phyloP scores from a whole-genome alignment of 306 rosid genomes.

The Citrullus amarus region DNA sequence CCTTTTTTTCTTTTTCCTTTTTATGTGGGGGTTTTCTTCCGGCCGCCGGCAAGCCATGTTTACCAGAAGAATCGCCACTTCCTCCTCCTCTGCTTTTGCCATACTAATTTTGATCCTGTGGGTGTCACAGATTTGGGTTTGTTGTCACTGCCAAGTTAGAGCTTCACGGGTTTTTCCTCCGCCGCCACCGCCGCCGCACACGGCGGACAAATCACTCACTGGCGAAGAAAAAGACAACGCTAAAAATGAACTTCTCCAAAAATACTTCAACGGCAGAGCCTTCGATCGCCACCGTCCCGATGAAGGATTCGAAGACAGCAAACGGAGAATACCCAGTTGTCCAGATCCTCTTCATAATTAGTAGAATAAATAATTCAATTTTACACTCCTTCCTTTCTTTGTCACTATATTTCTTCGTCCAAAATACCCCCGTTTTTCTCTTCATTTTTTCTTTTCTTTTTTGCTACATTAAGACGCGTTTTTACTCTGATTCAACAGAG shows the following conservation, averaged over 20 bases:
- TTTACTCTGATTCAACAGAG: constrained; percentile 27
- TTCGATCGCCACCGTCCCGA: constrained; percentile 19
- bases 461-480: not conserved
- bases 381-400: not conserved
- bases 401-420: constrained; percentile 27
- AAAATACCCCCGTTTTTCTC: constrained; percentile 84
- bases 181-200: not conserved
- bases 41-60: not conserved
- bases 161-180: constrained; percentile 29
- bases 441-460: constrained; percentile 11
- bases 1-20: not conserved
- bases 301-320: constrained; percentile 38
- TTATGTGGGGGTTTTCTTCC: not conserved
- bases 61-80: not conserved
- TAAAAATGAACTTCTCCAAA: constrained; percentile 35
- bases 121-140: constrained; percentile 34
- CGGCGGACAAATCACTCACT: not conserved
- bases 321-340: constrained; percentile 84
- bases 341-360: constrained; percentile 99
- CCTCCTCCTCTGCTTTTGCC: constrained; percentile 1
- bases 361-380: constrained; percentile 24
- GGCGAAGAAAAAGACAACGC: not conserved
- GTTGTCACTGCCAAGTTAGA: constrained; percentile 34
- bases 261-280: constrained; percentile 38
- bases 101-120: constrained; percentile 17